A percentile compares a stretch with the other conserved stretches of the same genome.
Conservation (phyloP, 805 yeast species). For the Yueomyces sp. region DNA sequence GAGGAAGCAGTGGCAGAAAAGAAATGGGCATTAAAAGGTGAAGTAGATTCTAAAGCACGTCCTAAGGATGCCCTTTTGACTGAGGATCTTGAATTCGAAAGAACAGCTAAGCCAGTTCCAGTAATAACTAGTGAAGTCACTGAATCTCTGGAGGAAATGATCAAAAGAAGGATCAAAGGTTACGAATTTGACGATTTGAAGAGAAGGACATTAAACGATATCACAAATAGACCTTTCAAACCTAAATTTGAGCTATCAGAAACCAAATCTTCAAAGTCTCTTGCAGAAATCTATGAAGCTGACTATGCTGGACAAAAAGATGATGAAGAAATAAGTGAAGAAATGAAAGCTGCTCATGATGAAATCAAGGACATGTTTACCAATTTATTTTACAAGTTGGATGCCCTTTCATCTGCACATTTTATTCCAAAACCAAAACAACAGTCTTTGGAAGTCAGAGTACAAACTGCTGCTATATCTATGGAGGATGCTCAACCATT, state of each 20-base stretch:
- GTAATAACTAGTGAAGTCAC: constrained; percentile 84
- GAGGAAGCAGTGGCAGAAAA: constrained; percentile 81
- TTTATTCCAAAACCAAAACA: constrained; percentile 85
- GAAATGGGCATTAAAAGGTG: constrained; percentile 92
- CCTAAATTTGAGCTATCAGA: constrained; percentile 59
- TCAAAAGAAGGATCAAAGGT: constrained; percentile 64
- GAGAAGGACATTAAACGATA: constrained; percentile 52
- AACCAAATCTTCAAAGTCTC: constrained; percentile 70
- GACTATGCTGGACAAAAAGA: constrained; percentile 47
- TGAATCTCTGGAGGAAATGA: constrained; percentile 76
- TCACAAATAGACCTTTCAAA: constrained; percentile 40
- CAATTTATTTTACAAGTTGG: constrained; percentile 56
- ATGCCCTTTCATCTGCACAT: constrained; percentile 87
- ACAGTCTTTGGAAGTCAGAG: constrained; percentile 66
- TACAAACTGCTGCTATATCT: constrained; percentile 65
- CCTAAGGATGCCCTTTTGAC: constrained; percentile 74
- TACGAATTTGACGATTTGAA: constrained; percentile 77
- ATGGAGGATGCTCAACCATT: constrained; percentile 98
- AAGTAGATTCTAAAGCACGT: constrained; percentile 66
- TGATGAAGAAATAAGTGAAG: constrained; percentile 43
- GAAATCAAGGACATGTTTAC: constrained; percentile 61
- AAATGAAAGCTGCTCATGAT: constrained; percentile 56
- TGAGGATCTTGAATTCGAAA: constrained; percentile 78
- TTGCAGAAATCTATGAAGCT: constrained; percentile 87
- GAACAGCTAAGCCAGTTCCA: constrained; percentile 92